These are phyloP conservation scores for Dothidotthia symphoricarpi DNA, from an alignment of 2,329 filamentous ascomycete species.

Conservation along the genomic window DNA sequence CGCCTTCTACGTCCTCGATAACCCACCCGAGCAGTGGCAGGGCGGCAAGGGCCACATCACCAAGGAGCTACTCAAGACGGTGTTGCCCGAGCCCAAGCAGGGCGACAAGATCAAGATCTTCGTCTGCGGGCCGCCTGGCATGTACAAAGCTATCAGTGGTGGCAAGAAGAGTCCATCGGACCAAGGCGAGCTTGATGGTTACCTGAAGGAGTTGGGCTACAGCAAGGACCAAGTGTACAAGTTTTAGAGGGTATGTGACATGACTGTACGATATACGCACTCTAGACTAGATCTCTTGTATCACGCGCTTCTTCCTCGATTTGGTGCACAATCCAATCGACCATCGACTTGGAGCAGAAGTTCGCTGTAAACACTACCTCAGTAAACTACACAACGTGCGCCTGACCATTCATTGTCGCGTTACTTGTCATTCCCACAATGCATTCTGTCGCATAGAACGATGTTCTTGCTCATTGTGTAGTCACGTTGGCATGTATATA, in stretches of 20 bases:
- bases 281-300: not conserved
- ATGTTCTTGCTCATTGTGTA: no score
- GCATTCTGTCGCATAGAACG: no score
- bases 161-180: constrained; percentile 88
- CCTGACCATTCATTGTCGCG: no score
- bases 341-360: no score
- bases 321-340: no score
- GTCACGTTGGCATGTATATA: no score
- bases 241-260: constrained; percentile 35
- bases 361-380: no score
- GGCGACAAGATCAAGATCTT: constrained; percentile 90
- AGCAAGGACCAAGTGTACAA: constrained; percentile 92
- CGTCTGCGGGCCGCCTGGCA: constrained; percentile 85
- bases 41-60: constrained; percentile 77
- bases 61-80: constrained; percentile 92
- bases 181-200: constrained; percentile 83
- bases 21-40: constrained; percentile 73
- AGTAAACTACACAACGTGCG: no score
- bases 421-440: no score
- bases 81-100: constrained; percentile 86
- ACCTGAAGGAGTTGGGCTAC: constrained; percentile 82
- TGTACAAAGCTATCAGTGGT: constrained; percentile 93
- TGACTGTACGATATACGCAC: constrained; percentile 24
- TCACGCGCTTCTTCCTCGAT: no score
- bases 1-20: constrained; percentile 90